phyloP scores from a whole-genome alignment of 2,329 filamentous ascomycete species.

The Aspergillus tanneri region DNA sequence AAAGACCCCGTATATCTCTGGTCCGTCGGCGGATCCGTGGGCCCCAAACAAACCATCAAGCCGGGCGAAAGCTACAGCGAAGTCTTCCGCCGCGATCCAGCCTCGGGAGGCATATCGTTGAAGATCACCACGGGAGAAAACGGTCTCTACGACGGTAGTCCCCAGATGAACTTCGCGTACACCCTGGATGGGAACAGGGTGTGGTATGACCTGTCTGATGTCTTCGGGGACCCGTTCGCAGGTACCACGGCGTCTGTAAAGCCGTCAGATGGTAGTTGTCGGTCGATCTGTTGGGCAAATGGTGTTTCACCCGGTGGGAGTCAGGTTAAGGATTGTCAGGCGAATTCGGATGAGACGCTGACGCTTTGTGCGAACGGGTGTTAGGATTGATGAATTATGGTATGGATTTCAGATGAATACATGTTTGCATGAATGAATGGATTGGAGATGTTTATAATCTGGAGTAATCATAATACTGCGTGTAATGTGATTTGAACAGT shows the following conservation, averaged over 20 bases:
- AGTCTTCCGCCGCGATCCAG: conserved; percentile 33
- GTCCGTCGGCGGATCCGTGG: conserved; percentile 38
- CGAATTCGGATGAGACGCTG: conserved; percentile 28
- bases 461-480: too few relatives aligned
- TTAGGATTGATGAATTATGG: conserved; percentile 10
- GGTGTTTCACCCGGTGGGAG: conserved; percentile 32
- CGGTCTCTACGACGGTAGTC: conserved; percentile 37
- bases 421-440: neutral
- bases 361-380: conserved; percentile 31
- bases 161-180: conserved; percentile 45
- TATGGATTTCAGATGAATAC: neutral
- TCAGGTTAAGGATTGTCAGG: conserved; percentile 31
- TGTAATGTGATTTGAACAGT: too few relatives aligned
- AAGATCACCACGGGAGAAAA: conserved; percentile 41
- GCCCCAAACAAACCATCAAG: conserved; percentile 31
- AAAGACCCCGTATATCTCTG: conserved; percentile 38
- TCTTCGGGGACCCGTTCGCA: conserved; percentile 45
- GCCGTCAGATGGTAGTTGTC: conserved; percentile 26
- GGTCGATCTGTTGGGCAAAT: conserved; percentile 33
- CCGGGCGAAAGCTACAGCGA: conserved; percentile 38
- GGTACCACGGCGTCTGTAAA: conserved; percentile 27
- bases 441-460: too few relatives aligned
- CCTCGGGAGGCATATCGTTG: conserved; percentile 43
- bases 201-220: conserved; percentile 46
- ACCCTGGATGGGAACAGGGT: conserved; percentile 37